A percentile compares a stretch with the other conserved stretches of the same genome.
phyloP scores from a whole-genome alignment of 192 early-diverging fungal genomes.

The Funneliformis geosporum region DNA sequence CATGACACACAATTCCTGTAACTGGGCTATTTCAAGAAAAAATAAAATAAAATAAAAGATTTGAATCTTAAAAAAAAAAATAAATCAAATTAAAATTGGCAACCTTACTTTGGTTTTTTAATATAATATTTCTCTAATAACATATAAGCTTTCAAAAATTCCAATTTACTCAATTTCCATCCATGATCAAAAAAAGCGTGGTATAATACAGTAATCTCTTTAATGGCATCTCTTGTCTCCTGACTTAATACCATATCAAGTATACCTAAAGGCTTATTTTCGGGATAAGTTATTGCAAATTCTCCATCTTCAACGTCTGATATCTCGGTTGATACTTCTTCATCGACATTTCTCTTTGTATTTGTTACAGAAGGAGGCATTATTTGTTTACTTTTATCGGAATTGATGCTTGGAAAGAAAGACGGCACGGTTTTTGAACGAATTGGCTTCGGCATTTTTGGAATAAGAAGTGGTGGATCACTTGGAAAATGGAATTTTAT shows the following conservation, averaged over 20 bases:
- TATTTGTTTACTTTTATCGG: background rate
- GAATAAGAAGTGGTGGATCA: background rate
- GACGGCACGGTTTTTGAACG: background rate
- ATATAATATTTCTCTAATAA: slow-evolving; percentile 44
- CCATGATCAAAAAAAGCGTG: slow-evolving; percentile 47
- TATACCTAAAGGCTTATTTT: slow-evolving; percentile 9
- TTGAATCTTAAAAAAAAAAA: background rate
- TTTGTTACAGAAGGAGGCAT: background rate
- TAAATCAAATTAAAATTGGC: slow-evolving; percentile 1
- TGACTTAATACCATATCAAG: slow-evolving; percentile 28
- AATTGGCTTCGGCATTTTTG: background rate
- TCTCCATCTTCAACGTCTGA: background rate
- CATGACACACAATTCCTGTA: slow-evolving; percentile 35
- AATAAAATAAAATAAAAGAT: background rate
- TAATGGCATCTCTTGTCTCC: slow-evolving; percentile 44
- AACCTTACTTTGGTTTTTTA: slow-evolving; percentile 38
- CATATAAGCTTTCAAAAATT: slow-evolving; percentile 43
- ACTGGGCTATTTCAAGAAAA: slow-evolving; percentile 31
- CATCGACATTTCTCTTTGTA: background rate
- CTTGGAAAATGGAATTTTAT: slow-evolving; percentile 22
- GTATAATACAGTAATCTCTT: slow-evolving; percentile 44
- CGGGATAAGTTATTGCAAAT: background rate
- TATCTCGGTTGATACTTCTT: background rate
- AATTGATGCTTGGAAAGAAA: background rate
- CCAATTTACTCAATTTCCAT: slow-evolving; percentile 41